Evolutionary conservation across 352 stramenopile genomes (phyloP).

Genomic region (Globisporangium uncinulatum): DNA sequence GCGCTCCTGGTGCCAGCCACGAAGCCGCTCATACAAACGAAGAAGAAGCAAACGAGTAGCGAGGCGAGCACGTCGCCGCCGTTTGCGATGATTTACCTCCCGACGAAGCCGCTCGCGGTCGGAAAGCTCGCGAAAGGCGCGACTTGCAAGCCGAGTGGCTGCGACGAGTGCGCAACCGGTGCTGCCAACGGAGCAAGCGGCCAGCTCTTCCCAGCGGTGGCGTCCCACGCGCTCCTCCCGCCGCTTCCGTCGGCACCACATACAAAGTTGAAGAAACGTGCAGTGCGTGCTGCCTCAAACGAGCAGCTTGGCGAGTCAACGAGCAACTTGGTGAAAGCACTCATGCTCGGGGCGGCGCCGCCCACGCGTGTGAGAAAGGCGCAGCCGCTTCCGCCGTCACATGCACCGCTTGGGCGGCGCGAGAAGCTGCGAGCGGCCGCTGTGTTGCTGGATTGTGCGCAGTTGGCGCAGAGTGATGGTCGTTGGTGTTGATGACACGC

Average conservation of each 20-base stretch:
- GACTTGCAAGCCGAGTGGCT: background rate
- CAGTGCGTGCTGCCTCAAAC: background rate
- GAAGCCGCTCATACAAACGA: constrained; percentile 12
- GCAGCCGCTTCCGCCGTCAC: constrained; percentile 4
- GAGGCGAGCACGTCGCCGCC: constrained; percentile 8
- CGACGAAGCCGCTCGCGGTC: constrained; percentile 28
- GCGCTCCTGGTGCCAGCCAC: constrained; percentile 29
- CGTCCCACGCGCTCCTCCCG: constrained; percentile 17
- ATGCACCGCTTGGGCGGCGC: constrained; percentile 14
- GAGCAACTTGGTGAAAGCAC: constrained; percentile 20
- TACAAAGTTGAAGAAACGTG: too few relatives aligned
- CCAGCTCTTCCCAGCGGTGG: constrained; percentile 2
- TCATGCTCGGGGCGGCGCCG: constrained; percentile 20
- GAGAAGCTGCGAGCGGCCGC: constrained; percentile 18
- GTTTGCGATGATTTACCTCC: constrained; percentile 52
- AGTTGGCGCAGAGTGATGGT: constrained; percentile 6
- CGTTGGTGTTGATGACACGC: background rate
- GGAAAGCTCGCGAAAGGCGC: constrained; percentile 25
- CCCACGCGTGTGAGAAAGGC: constrained; percentile 1
- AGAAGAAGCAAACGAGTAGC: constrained; percentile 4
- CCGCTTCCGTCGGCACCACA: background rate
- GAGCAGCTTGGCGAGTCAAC: constrained; percentile 14
- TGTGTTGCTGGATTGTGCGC: constrained; percentile 20
- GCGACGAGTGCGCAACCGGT: background rate
- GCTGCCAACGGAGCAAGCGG: background rate